Percentiles rank a stretch among this genome's conserved stretches.
These are phyloP conservation scores for Euryodendron excelsum DNA, from an alignment of 148 eudicot species.

Conservation along the genomic window DNA sequence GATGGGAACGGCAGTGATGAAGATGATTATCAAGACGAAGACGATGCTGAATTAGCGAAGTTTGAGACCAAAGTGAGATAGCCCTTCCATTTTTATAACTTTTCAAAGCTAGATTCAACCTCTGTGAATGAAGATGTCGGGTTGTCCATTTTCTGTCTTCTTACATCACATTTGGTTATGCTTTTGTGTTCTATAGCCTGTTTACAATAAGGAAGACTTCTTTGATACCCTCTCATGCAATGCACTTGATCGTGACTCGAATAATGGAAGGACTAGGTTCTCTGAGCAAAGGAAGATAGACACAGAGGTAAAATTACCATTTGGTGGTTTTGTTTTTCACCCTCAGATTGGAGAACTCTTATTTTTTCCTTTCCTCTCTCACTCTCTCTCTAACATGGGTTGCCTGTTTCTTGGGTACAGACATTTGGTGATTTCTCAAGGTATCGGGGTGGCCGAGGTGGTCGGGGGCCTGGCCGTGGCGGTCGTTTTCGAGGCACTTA, in stretches of 20 bases:
- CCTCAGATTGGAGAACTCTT: neutral
- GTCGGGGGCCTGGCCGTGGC: constrained; percentile 48
- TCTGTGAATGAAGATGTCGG: neutral
- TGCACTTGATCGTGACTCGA: constrained; percentile 52
- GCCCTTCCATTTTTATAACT: neutral
- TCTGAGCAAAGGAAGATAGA: constrained; percentile 86
- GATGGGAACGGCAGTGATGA: constrained; percentile 42
- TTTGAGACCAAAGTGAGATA: constrained; percentile 46
- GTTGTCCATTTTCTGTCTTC: neutral
- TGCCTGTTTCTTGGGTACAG: constrained; percentile 35
- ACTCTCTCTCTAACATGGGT: neutral
- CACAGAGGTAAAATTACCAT: constrained; percentile 54
- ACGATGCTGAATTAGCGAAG: constrained; percentile 40
- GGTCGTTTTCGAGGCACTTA: constrained; percentile 62
- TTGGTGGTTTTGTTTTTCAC: neutral
- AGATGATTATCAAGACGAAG: constrained; percentile 52
- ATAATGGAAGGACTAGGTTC: constrained; percentile 62
- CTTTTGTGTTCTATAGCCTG: constrained; percentile 49
- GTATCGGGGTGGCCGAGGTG: constrained; percentile 70
- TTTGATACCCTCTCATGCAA: constrained; percentile 78
- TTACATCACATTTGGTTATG: neutral
- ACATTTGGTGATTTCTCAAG: constrained; percentile 76
- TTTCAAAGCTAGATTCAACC: neutral
- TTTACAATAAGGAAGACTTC: constrained; percentile 84
- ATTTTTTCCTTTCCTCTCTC: neutral